Evolutionary conservation across 2,329 filamentous ascomycete species (phyloP).

Genomic region (Colletotrichum endophyticum): DNA sequence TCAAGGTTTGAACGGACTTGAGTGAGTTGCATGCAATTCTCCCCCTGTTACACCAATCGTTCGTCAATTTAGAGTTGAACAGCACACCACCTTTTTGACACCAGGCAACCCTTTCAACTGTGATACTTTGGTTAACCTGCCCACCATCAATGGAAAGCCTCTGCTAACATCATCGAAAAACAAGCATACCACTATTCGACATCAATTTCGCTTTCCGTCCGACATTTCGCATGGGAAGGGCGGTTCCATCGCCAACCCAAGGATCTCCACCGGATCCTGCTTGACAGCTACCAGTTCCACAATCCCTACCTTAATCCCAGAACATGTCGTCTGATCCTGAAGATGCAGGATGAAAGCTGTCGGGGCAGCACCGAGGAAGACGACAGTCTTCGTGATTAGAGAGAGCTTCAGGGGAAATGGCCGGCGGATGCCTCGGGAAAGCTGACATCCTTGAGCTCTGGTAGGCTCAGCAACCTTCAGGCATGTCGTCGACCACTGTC

Average conservation of each 20-base stretch:
- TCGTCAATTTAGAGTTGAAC: background rate
- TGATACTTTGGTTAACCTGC: background rate
- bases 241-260: background rate
- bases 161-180: background rate
- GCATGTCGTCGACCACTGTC: background rate
- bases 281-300: background rate
- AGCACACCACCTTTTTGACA: background rate
- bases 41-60: background rate
- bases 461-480: background rate
- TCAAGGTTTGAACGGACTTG: background rate
- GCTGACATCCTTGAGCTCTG: background rate
- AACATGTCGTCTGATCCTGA: background rate
- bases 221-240: background rate
- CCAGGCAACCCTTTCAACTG: background rate
- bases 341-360: background rate
- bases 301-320: background rate
- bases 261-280: background rate
- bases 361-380: background rate
- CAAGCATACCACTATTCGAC: background rate
- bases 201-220: background rate
- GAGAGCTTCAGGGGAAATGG: background rate
- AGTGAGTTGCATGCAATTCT: background rate
- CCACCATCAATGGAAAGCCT: background rate
- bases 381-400: background rate
- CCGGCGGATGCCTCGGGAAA: background rate